Percentiles rank a stretch among this genome's conserved stretches.
Conservation (phyloP, 2,329 filamentous ascomycete species). For the Diplocarpon rosae region DNA sequence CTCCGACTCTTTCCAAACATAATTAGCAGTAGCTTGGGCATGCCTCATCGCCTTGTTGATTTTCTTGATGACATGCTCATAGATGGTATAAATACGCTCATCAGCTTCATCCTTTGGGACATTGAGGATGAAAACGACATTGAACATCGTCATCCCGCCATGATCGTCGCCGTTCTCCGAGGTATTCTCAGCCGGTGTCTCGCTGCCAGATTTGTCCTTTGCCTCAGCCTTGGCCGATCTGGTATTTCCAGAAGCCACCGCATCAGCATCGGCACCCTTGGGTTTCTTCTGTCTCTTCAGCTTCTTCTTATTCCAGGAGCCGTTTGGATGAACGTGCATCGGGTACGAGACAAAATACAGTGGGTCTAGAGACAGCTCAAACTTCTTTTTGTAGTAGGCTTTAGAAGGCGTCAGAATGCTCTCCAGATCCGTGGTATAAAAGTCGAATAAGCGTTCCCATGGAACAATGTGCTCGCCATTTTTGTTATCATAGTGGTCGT, state of each 20-base stretch:
- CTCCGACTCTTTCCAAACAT: slow-evolving; percentile 86
- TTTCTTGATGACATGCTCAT: slow-evolving; percentile 82
- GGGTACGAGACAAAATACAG: slow-evolving; percentile 74
- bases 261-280: slow-evolving; percentile 22
- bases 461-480: slow-evolving; percentile 48
- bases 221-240: slow-evolving; percentile 11
- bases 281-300: slow-evolving; percentile 28
- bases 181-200: slow-evolving; percentile 12
- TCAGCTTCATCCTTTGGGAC: slow-evolving; percentile 70
- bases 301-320: slow-evolving; percentile 58
- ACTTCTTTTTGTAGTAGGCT: slow-evolving; percentile 69
- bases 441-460: slow-evolving; percentile 65
- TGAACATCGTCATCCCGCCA: slow-evolving; percentile 81
- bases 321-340: slow-evolving; percentile 69
- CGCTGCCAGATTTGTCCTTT: slow-evolving; percentile 19
- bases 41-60: slow-evolving; percentile 88
- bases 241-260: slow-evolving; percentile 5
- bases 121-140: slow-evolving; percentile 84
- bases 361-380: slow-evolving; percentile 73
- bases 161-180: slow-evolving; percentile 22
- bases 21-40: slow-evolving; percentile 80
- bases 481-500: slow-evolving; percentile 40
- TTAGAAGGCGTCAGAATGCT: slow-evolving; percentile 67
- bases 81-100: slow-evolving; percentile 65
- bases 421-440: slow-evolving; percentile 66